Percentiles rank a stretch among this genome's conserved stretches.
Conservation (phyloP, 1,284 basidiomycete species). For the Vanrija sp. region DNA sequence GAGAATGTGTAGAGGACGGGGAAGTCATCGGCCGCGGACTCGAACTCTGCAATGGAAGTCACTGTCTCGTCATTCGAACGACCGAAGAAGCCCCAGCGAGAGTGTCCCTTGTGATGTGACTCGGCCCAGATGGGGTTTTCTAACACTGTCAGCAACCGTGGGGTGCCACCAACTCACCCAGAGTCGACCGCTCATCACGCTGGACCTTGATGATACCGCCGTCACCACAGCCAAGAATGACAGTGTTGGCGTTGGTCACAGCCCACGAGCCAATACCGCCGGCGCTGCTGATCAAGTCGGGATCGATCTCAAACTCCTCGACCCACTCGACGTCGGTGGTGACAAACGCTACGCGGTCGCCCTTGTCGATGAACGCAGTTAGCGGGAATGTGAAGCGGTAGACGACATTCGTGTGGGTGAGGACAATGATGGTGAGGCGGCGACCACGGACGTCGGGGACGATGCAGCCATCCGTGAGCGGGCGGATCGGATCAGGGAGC, state of each 20-base stretch:
- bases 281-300: conserved; percentile 24
- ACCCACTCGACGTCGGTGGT: conserved; percentile 31
- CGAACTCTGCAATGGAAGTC: conserved; percentile 33
- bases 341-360: conserved; percentile 29
- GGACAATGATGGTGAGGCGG: conserved; percentile 66
- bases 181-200: conserved; percentile 20
- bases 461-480: conserved; percentile 52
- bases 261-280: conserved; percentile 55
- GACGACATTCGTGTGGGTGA: conserved; percentile 67
- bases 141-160: conserved; percentile 9
- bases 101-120: conserved; percentile 33
- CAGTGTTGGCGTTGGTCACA: conserved; percentile 64
- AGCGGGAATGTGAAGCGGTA: conserved; percentile 67
- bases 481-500: conserved; percentile 67
- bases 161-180: conserved; percentile 20
- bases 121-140: conserved; percentile 30
- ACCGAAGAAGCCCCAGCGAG: conserved; percentile 38
- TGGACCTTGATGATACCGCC: conserved; percentile 71
- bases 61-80: conserved; percentile 33
- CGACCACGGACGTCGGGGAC: conserved; percentile 57
- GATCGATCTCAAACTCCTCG: conserved; percentile 38
- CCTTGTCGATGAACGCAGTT: conserved; percentile 17
- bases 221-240: conserved; percentile 63
- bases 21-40: conserved; percentile 51
- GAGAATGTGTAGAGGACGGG: conserved; percentile 76